Percentiles rank a stretch among this genome's conserved stretches.
These are phyloP conservation scores for Talaromyces piceae DNA, from an alignment of 2,329 filamentous ascomycete genomes.

Conservation along the genomic window DNA sequence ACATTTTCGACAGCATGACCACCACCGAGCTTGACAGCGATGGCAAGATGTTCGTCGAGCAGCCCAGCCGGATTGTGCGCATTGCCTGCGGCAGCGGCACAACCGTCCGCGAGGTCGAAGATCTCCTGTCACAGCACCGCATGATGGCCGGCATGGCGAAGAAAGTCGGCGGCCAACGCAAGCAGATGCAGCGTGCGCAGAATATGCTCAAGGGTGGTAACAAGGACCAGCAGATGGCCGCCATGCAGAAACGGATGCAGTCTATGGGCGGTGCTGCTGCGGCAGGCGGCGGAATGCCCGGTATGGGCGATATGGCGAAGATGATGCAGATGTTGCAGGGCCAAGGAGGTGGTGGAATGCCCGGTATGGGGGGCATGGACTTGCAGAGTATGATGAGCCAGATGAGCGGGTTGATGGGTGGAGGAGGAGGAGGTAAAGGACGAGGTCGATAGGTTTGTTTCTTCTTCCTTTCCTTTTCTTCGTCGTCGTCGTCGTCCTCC, in stretches of 20 bases:
- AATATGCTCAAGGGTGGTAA: slow-evolving; percentile 85
- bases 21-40: slow-evolving; percentile 91
- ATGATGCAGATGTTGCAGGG: slow-evolving; percentile 94
- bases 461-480: background rate
- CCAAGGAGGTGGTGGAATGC: slow-evolving; percentile 62
- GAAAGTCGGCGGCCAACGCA: slow-evolving; percentile 97
- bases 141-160: slow-evolving; percentile 99
- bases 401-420: slow-evolving; percentile 58
- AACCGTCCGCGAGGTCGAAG: slow-evolving; percentile 85
- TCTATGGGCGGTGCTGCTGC: slow-evolving; percentile 76
- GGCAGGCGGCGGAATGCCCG: slow-evolving; percentile 53
- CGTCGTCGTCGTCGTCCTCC: too few relatives aligned
- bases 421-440: slow-evolving; percentile 19
- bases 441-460: slow-evolving; percentile 10
- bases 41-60: slow-evolving; percentile 86
- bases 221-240: slow-evolving; percentile 86
- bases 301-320: slow-evolving; percentile 78
- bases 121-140: slow-evolving; percentile 91
- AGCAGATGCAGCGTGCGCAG: slow-evolving; percentile 92
- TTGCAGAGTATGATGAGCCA: slow-evolving; percentile 70
- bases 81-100: slow-evolving; percentile 87
- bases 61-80: slow-evolving; percentile 86
- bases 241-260: slow-evolving; percentile 92
- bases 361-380: slow-evolving; percentile 48
- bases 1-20: slow-evolving; percentile 98